Evolutionary conservation across 495 filamentous ascomycete genomes (phyloP).

Genomic region (Neurospora sp.): DNA sequence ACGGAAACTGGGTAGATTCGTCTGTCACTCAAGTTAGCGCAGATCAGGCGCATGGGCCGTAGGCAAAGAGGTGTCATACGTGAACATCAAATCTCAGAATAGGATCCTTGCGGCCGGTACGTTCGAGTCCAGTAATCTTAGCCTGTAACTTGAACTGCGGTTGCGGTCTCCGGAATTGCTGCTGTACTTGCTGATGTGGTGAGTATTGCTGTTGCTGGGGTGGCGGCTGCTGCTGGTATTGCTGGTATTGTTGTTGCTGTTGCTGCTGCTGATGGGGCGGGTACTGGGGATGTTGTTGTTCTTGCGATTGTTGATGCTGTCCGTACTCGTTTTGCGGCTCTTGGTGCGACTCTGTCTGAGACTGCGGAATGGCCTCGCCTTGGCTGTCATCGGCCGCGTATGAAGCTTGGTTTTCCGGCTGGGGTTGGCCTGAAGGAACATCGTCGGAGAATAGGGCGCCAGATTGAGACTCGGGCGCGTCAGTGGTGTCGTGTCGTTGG

Average conservation of each 20-base stretch:
- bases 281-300: background rate
- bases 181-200: constrained; percentile 32
- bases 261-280: constrained; percentile 22
- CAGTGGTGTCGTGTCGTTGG: constrained; percentile 26
- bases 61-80: constrained; percentile 41
- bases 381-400: background rate
- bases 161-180: constrained; percentile 34
- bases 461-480: constrained; percentile 6
- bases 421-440: background rate
- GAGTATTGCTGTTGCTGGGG: constrained; percentile 15
- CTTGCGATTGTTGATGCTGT: constrained; percentile 25
- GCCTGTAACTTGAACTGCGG: constrained; percentile 80
- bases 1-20: constrained; percentile 92
- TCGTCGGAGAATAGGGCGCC: constrained; percentile 9
- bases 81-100: constrained; percentile 95
- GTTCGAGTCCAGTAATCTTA: constrained; percentile 86
- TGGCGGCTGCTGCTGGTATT: constrained; percentile 10
- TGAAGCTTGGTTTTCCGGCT: constrained; percentile 1
- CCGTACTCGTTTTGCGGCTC: constrained; percentile 9
- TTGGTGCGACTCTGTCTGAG: constrained; percentile 8
- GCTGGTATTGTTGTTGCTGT: constrained; percentile 24
- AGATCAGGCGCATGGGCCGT: background rate
- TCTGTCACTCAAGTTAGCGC: constrained; percentile 41
- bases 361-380: constrained; percentile 11
- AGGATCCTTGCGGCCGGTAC: constrained; percentile 89